These are phyloP conservation scores for Phycomyces blakesleeanus DNA, from an alignment of 192 early-diverging fungal species.

Conservation along the genomic window DNA sequence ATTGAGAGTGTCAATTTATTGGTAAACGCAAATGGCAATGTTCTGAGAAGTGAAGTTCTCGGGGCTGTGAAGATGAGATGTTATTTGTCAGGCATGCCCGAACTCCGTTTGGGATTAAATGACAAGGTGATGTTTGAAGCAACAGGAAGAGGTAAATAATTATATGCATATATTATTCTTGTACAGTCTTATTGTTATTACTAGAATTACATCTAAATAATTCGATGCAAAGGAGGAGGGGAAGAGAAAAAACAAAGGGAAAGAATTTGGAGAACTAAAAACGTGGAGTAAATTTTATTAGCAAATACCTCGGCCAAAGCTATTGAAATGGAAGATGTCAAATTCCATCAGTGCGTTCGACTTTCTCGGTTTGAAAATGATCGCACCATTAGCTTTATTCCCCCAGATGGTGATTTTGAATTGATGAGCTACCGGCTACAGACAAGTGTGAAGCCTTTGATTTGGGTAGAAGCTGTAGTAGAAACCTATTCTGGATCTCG, in stretches of 20 bases:
- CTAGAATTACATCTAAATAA: too few relatives aligned
- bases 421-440: constrained; percentile 85
- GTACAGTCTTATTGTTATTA: too few relatives aligned
- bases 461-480: constrained; percentile 80
- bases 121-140: constrained; percentile 84
- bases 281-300: not conserved
- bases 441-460: constrained; percentile 78
- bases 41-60: constrained; percentile 83
- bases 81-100: constrained; percentile 95
- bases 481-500: constrained; percentile 88
- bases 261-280: not conserved
- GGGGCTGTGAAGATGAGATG: constrained; percentile 92
- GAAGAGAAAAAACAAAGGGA: too few relatives aligned
- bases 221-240: too few relatives aligned
- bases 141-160: constrained; percentile 37
- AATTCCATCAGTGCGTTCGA: constrained; percentile 98
- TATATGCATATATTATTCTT: too few relatives aligned
- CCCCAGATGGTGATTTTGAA: constrained; percentile 95
- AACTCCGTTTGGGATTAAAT: constrained; percentile 96
- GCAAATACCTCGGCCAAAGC: constrained; percentile 39
- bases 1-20: constrained; percentile 95
- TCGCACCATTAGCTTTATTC: constrained; percentile 95
- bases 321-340: constrained; percentile 94
- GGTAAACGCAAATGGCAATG: constrained; percentile 71
- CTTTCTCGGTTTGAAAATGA: constrained; percentile 89